Evolutionary conservation across 2,329 filamentous ascomycete genomes (phyloP).

Genomic region (Neurospora sp.): DNA sequence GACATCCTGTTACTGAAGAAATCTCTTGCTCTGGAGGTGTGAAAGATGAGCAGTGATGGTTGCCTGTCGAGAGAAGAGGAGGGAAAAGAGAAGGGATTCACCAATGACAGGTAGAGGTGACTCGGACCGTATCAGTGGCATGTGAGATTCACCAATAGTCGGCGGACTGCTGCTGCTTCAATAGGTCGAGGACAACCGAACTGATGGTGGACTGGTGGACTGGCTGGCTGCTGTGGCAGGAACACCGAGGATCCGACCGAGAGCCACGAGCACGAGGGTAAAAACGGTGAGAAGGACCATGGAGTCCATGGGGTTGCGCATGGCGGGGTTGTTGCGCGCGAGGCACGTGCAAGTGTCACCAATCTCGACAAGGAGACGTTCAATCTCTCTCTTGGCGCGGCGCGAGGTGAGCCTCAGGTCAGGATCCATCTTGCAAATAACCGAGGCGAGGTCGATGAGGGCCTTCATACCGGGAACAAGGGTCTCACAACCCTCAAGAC

Average conservation of each 20-base stretch:
- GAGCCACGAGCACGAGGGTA: too few relatives aligned
- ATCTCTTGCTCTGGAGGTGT: constrained; percentile 59
- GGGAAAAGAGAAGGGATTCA: constrained; percentile 12
- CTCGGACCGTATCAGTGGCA: constrained; percentile 23
- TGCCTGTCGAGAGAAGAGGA: not conserved
- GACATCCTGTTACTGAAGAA: not conserved
- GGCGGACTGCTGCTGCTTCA: too few relatives aligned
- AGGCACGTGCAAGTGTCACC: too few relatives aligned
- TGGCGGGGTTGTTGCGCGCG: not conserved
- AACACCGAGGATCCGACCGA: too few relatives aligned
- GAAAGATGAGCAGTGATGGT: not conserved
- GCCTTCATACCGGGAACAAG: constrained; percentile 99
- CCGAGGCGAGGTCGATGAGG: constrained; percentile 61
- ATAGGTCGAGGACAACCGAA: too few relatives aligned
- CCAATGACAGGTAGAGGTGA: constrained; percentile 21
- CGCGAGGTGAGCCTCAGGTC: not conserved
- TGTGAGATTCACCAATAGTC: constrained; percentile 22
- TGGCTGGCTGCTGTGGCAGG: too few relatives aligned
- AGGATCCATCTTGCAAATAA: not conserved
- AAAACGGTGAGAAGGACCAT: too few relatives aligned
- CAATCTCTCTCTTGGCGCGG: too few relatives aligned
- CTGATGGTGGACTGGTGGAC: too few relatives aligned
- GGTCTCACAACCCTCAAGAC: constrained; percentile 92
- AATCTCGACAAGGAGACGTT: too few relatives aligned
- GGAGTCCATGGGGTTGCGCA: not conserved